Conservation (phyloP, 2,329 filamentous ascomycete genomes). For the Phaeosphaeria sp. region DNA sequence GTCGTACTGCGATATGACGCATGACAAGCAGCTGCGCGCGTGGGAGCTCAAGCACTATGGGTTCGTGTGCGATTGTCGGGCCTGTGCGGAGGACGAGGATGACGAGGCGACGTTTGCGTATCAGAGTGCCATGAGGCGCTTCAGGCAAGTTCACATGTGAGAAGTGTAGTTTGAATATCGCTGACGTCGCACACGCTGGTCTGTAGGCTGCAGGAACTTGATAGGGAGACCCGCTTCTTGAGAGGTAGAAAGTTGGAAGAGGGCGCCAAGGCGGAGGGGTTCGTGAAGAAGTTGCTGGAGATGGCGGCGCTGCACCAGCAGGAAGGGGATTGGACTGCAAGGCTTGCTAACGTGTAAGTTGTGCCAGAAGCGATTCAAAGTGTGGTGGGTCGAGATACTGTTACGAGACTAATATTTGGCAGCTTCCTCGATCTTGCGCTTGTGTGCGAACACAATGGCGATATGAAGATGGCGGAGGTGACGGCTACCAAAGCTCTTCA, state of each 20-base stretch:
- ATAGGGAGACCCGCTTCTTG: slow-evolving; percentile 32
- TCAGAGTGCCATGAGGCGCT: slow-evolving; percentile 38
- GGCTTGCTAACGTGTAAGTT: slow-evolving; percentile 37
- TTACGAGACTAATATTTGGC: slow-evolving; percentile 3
- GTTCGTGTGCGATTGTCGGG: slow-evolving; percentile 46
- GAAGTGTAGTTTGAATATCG: too few species aligned
- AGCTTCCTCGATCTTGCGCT: slow-evolving; percentile 44
- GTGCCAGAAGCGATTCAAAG: background rate
- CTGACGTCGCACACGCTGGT: too few species aligned
- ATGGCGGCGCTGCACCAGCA: slow-evolving; percentile 34
- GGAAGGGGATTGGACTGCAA: slow-evolving; percentile 31
- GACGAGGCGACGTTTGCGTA: slow-evolving; percentile 34
- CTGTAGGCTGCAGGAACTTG: slow-evolving; percentile 35
- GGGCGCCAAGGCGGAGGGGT: slow-evolving; percentile 17
- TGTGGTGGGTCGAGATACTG: background rate
- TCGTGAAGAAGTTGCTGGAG: slow-evolving; percentile 32
- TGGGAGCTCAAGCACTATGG: slow-evolving; percentile 47
- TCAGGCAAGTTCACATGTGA: slow-evolving; percentile 10
- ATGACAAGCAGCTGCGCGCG: slow-evolving; percentile 34
- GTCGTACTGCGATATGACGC: slow-evolving; percentile 46
- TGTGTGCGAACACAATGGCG: slow-evolving; percentile 31
- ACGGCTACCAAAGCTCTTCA: slow-evolving; percentile 34
- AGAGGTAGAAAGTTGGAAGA: slow-evolving; percentile 19
- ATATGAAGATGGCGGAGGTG: slow-evolving; percentile 25
- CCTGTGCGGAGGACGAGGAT: slow-evolving; percentile 38